Base-by-base conservation (phyloP, 371 early-diverging fungal species). In the Actinomortierella ambigua region DNA sequence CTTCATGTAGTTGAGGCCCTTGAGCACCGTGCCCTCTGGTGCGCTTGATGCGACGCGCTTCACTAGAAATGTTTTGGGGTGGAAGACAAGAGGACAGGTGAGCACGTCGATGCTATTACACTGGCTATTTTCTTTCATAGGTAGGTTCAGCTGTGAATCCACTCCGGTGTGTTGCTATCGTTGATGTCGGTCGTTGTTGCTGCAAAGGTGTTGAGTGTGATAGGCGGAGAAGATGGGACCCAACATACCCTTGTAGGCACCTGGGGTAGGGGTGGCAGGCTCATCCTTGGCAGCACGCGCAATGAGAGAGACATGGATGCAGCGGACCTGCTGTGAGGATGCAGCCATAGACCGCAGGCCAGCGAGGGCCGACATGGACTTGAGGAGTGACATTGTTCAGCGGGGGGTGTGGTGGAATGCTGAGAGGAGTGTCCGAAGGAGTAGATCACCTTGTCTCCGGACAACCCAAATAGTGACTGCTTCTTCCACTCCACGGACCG, bases 1-100 rank as follows among this genome's bases (percentile, higher is more conserved):
- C 77, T 90, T 92, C 62, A 89, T 77, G 60, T 88, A 90, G 68
- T 94, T 94, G 55, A 97, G 68, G 0, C 95, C 95, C 76, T 93
- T 94, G 52, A 97, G 70, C 1, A 88, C 84, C 0, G 92, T 88
- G 50, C 97, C 96, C 20, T 87, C 86, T 6, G 89, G 84, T 61
- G 81, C 89, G 34, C 88, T 82, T 9, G 91, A 91, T 29, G 66
- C 63, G 27, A 69, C 43, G 40, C 77, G 67, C 61, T 68, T 66
- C 50, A 56, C 70, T 68, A 64, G 9, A 50, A 34, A 40, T 53
- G 40, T 40, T 26, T 29, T 18, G 52, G 7, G 6, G 24, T 24
- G 52, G 7, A 29, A 28, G 20, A 20, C 34, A 7, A 20, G 53
- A 17, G 1, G 20, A 34, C n/a, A n/a, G n/a, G n/a, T 48, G 49